phyloP scores from a whole-genome alignment of 176 grass and related monocot species.

The Echinochloa phyllopogon region DNA sequence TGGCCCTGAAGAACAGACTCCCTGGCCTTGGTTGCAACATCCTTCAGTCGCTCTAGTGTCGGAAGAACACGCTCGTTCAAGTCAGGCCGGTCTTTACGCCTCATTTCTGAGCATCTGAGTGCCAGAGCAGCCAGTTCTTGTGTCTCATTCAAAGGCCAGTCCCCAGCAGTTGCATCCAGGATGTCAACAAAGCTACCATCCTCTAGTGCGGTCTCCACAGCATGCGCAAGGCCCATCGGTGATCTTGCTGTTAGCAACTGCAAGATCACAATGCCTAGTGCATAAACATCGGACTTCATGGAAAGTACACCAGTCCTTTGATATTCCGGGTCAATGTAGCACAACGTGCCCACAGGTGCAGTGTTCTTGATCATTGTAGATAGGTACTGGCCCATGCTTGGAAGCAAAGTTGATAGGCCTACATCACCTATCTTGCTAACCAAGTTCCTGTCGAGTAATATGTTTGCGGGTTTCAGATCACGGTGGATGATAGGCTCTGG shows the following conservation, averaged over 20 bases:
- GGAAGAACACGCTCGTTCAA: slow-evolving; percentile 63
- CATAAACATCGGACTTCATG: slow-evolving; percentile 74
- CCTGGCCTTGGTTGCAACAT: slow-evolving; percentile 43
- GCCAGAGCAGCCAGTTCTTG: slow-evolving; percentile 62
- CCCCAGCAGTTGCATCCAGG: slow-evolving; percentile 65
- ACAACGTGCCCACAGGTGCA: slow-evolving; percentile 88
- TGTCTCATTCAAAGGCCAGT: slow-evolving; percentile 67
- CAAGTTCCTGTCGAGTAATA: slow-evolving; percentile 77
- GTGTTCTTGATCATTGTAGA: slow-evolving; percentile 73
- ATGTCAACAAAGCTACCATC: slow-evolving; percentile 48
- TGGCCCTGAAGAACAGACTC: slow-evolving; percentile 19
- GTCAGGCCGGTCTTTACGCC: slow-evolving; percentile 65
- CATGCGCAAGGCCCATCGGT: slow-evolving; percentile 64
- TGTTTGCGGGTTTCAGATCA: slow-evolving; percentile 70
- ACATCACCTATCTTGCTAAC: slow-evolving; percentile 91
- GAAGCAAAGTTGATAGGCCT: slow-evolving; percentile 78
- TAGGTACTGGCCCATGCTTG: slow-evolving; percentile 32
- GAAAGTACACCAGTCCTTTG: slow-evolving; percentile 71
- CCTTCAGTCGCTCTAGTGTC: slow-evolving; percentile 59
- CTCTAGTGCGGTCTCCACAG: slow-evolving; percentile 66
- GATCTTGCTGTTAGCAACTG: slow-evolving; percentile 67
- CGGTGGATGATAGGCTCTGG: slow-evolving; percentile 95
- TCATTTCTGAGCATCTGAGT: slow-evolving; percentile 70
- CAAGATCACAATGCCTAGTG: slow-evolving; percentile 72
- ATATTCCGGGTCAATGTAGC: slow-evolving; percentile 96